Evolutionary conservation across 352 stramenopile genomes (phyloP), one percentile per base, ranked within the genome.

Genomic region (Phytophthora melonis): DNA sequence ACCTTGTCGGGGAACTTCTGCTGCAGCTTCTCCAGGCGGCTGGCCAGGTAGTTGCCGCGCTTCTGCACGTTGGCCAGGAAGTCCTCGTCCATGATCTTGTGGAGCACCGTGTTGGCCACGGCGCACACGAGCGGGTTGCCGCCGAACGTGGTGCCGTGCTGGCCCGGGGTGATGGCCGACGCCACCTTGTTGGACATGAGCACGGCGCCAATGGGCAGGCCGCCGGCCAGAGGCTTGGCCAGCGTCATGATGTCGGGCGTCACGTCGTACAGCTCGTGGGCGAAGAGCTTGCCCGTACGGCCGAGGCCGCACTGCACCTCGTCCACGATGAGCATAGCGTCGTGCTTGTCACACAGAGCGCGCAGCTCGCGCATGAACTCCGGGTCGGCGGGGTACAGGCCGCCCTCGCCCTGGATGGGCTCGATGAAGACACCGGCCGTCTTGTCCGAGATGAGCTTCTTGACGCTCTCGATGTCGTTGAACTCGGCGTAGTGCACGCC

Each of bases 261-360:
- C 32, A 99, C 82, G 66, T 88, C 91, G 23, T 99, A 90, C 68
- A 98, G 86, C 82, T 99, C 83, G 77, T 99, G 97, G 57, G 93
- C 96, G 86, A 98, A 99, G 8, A 99, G 71, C 68, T 88, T 97
- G 62, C 97, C 97, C 36, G 93, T 98, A 41, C 97, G 95, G 18
- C 96, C 97, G n/a, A 99, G 84, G 39, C 98, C 98, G 45, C 96
- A 92, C 86, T 99, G 98, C 27, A 99, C 97, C 86, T 99, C 98
- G 86, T 99, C 98, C n/a, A 90, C 94, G 77, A 99, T 99, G 59
- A 99, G 82, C 49, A 99, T 84, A 19, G 98, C 93, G 62, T 94
- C 93, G 70, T 93, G 91, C 66, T 98, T 96, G 74, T 99, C 94
- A 75, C 94, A 98, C 16, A 99, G 74, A 34, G 92, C 80, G 19